Base-by-base conservation (phyloP, 140 eudicot genomes). In the Erigeron philadelphicus region DNA sequence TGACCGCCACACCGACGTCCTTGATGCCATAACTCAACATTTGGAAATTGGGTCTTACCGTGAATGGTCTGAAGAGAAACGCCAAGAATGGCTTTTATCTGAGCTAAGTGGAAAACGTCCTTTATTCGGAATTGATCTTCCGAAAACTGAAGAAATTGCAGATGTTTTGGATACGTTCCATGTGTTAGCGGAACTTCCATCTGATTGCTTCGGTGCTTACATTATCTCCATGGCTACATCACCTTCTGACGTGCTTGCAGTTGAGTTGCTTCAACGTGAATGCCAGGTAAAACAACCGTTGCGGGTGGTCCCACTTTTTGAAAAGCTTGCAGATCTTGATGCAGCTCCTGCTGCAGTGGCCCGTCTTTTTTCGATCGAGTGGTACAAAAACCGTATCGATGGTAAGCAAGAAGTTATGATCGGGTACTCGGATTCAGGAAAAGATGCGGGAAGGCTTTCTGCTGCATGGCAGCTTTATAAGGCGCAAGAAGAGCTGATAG, bases 401-500 rank as follows among this genome's bases (percentile, higher is more conserved):
- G 97, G 99, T 12, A 93, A 89, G 76, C 99, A 93, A 70, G 99
- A 93, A 57, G 99, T 93, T 44, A 93, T 93, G 99, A 87, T 93
- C 21, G 99, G 99, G 71, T 93, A 93, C 76, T 93, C 97, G 0
- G 99, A 93, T 64, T 93, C 99, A 0, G 99, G 99, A 25, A 93
- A 93, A 55, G 99, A 93, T 82, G 99, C 99, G 0, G 99, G 99
- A 11, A 63, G 99, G 67, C 90, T 93, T 19, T 87, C 99, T 7
- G 99, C 99, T 9, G 99, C 99, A 15, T 93, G 99, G 99, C 90
- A 86, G 35, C 72, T 93, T 60, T 93, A 93, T 74, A 93, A 93
- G 84, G 95, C 99, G 68, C 99, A 93, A 72, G 99, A 93, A 77
- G 97, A 93, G 73, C 97, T 93, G 61, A 75, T 93, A 42, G 81